Evolutionary conservation across 495 filamentous ascomycete species (phyloP), one percentile per base, ranked within the genome.

Genomic region (Amorphotheca resinae): DNA sequence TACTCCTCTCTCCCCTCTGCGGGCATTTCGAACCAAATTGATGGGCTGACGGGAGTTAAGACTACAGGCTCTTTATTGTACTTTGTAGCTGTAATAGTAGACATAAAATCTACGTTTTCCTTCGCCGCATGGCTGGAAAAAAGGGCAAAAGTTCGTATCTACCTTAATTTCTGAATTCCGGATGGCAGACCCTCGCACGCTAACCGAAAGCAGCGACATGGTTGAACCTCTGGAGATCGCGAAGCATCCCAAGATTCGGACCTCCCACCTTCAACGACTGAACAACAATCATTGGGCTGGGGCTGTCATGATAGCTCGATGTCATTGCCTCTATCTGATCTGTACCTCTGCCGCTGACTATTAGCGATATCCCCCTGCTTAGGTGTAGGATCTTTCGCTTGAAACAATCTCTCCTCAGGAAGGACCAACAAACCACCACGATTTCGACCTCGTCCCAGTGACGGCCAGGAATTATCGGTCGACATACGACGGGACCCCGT

Each of bases 201-300:
- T 36, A 45, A 33, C 42, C 9, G 34, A 33, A 20, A 5, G 9
- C 39, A 28, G 25, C 25, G 5, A 28, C 34, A 40, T 14, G 21
- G 11, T 46, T 33, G 46, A 47, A 34, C 44, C 33, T 54, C 51
- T 45, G 36, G 26, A 39, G 38, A 45, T 44, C 45, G 45, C 45
- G 45, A 49, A 40, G n/a, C 9, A 47, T 39, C 34, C 41, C 49
- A 43, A 48, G 30, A 42, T 41, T 45, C 33, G 18, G 21, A 35
- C 4, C 35, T 37, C 30, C 46, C 7, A 48, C 45, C 44, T 37
- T 30, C 32, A 22, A 35, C 44, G 16, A 37, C 8, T 18, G 18
- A 46, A 20, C 44, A 52, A 45, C 49, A 22, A 22, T 18, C 49
- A 47, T 42, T 50, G 33, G n/a, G n/a, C n/a, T n/a, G n/a, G n/a